Conservation (phyloP, 176 grass and related monocot species). For the Panicum miliaceum region DNA sequence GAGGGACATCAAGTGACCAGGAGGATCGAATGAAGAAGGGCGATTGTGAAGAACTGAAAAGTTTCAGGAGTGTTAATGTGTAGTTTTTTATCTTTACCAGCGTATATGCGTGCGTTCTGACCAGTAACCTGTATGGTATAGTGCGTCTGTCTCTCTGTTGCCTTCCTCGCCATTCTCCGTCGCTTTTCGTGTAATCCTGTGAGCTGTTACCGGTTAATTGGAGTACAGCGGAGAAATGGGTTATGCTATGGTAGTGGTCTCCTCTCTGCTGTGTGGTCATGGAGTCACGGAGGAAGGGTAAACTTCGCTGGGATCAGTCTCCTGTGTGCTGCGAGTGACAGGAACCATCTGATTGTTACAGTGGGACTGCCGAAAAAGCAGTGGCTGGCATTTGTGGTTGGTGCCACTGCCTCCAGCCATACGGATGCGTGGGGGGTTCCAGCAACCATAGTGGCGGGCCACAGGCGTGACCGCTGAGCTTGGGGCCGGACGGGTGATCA, state of each 20-base stretch:
- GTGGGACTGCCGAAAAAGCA: background rate
- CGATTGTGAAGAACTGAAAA: constrained; percentile 2
- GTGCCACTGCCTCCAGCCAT: no score
- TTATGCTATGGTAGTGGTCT: background rate
- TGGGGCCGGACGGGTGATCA: no score
- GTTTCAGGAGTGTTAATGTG: background rate
- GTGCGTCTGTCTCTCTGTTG: background rate
- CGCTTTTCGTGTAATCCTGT: background rate
- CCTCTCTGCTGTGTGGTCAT: background rate
- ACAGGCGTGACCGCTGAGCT: no score
- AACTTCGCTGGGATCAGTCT: background rate
- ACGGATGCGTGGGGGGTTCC: no score
- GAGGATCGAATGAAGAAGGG: background rate
- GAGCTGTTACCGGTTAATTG: background rate
- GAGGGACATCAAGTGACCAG: constrained; percentile 6
- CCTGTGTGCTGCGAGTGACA: background rate
- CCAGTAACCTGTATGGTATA: constrained; percentile 1
- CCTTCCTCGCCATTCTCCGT: background rate
- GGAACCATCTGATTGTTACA: background rate
- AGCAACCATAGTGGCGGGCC: background rate
- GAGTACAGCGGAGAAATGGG: constrained; percentile 6
- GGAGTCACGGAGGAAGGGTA: background rate
- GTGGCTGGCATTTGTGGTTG: background rate
- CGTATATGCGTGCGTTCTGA: background rate
- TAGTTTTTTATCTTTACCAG: background rate